Base-by-base conservation (phyloP, 1,139 yeast genomes). In the Sugiyamaella xylanicola region DNA sequence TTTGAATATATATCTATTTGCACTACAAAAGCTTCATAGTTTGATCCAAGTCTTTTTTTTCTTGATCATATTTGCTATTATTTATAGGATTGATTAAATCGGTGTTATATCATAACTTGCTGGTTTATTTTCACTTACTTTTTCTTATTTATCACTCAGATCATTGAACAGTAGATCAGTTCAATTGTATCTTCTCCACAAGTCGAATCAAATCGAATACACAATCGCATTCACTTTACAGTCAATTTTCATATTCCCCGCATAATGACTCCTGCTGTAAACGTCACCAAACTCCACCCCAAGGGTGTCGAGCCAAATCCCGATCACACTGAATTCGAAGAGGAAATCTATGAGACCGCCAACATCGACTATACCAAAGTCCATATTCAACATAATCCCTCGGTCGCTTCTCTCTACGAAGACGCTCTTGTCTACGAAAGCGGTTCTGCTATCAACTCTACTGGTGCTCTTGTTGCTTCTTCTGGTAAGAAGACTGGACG, bases 401-500 rank as follows among this genome's bases (percentile, higher is more conserved):
- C 97, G 45, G 90, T 93, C 46, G 96, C 98, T 64, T 82, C 90
- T 55, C 81, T 93, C 63, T 93, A 93, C 77, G 98, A 93, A 75
- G 99, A 93, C 73, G 98, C 96, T 63, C 81, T 93, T 63, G 81
- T 82, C 59, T 72, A 76, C 60, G 99, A 93, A 76, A 82, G 82
- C 67, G 95, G 96, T 60, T 92, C 98, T 51, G 92, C 96, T 58
- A 87, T 93, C 67, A 86, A 96, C 21, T 86, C 96, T 47, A 82
- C 96, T 54, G 99, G 99, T 72, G 97, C 98, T 55, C 80, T 93
- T 65, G 87, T 93, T 77, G 98, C 99, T 56, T 91, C 85, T 77
- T 90, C 97, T 29, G 99, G 99, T 71, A 80, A 83, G 67, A 93
- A 93, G 79, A 93, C 98, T 57, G 99, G 99, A 68, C 87, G 99